phyloP scores from a whole-genome alignment of 2,329 filamentous ascomycete genomes.

The Exophiala sideris region DNA sequence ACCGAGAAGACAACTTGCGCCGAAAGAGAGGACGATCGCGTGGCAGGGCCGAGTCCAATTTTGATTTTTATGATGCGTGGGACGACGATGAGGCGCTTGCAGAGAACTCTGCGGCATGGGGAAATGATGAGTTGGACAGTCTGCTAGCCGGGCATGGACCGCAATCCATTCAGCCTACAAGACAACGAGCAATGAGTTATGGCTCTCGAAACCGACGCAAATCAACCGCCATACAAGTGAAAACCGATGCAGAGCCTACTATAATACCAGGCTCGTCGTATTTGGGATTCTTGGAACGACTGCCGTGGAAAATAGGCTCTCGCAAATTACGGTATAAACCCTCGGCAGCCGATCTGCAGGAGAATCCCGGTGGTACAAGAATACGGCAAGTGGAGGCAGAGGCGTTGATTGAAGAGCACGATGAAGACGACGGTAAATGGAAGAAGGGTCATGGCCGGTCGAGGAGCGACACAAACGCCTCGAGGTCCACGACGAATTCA shows the following conservation, averaged over 20 bases:
- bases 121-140: slow-evolving; percentile 79
- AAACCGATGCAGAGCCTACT: slow-evolving; percentile 66
- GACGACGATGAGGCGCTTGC: slow-evolving; percentile 57
- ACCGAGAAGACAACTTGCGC: slow-evolving; percentile 69
- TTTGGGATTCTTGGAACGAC: slow-evolving; percentile 75
- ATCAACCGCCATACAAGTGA: slow-evolving; percentile 48
- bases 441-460: slow-evolving; percentile 48
- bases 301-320: slow-evolving; percentile 82
- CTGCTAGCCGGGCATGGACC: slow-evolving; percentile 63
- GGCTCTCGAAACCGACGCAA: slow-evolving; percentile 61
- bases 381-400: slow-evolving; percentile 57
- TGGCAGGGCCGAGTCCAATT: slow-evolving; percentile 74
- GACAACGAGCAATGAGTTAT: slow-evolving; percentile 86
- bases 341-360: slow-evolving; percentile 83
- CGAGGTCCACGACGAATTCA: slow-evolving; percentile 79
- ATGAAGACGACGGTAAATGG: slow-evolving; percentile 43
- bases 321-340: slow-evolving; percentile 80
- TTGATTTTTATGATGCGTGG: slow-evolving; percentile 99
- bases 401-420: slow-evolving; percentile 66
- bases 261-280: slow-evolving; percentile 86
- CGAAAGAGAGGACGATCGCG: slow-evolving; percentile 61
- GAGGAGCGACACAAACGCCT: slow-evolving; percentile 75
- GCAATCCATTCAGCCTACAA: slow-evolving; percentile 58
- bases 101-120: slow-evolving; percentile 66
- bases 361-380: slow-evolving; percentile 66